Evolutionary conservation across 495 filamentous ascomycete genomes (phyloP), one percentile per base, ranked within the genome.

Genomic region (Cudoniella acicularis): DNA sequence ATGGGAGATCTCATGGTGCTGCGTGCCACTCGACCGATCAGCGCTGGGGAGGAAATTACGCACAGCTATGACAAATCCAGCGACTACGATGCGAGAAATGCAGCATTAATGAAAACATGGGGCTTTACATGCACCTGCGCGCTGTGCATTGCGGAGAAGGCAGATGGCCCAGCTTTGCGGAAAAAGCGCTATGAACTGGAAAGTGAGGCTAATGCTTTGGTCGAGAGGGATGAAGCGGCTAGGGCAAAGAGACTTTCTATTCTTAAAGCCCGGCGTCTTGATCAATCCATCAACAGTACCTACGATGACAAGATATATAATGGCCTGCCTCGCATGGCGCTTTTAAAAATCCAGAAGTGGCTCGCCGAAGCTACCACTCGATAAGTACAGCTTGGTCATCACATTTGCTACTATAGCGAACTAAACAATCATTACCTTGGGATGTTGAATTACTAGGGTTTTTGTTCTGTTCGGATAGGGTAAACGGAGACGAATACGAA

Each of bases 1-100:
- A 79, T 84, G 55, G 80, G 82, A 49, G 83, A 86, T 62, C 74
- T 87, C 71, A 76, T 79, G 69, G 70, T 85, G 46, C 59, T 82
- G 22, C 80, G 82, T n/a, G 81, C 83, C 0, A 64, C 69, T 16
- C 59, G 61, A 17, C 67, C 79, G 64, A 68, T 87, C 10, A 63
- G 64, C 3, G 51, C 70, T 0, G 68, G 76, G 45, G 78, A 79
- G n/a, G 83, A 86, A 59, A 52, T 87, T 21, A 77, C 72, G 10
- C 46, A 52, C 21, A 51, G 46, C 27, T 62, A 62, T 25, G 47
- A 67, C 73, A 68, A 47, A 65, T 66, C 68, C 51, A 59, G 54
- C 56, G 11, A 69, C 50, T 6, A 57, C 50, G 53, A 65, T 30
- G 46, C 57, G 40, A 65, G 69, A 25, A 41, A 40, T 47, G 16